A percentile compares a stretch with the other conserved stretches of the same genome.
Evolutionary conservation across 140 eudicot genomes (phyloP).

Genomic region (Ambrosia hybrid): DNA sequence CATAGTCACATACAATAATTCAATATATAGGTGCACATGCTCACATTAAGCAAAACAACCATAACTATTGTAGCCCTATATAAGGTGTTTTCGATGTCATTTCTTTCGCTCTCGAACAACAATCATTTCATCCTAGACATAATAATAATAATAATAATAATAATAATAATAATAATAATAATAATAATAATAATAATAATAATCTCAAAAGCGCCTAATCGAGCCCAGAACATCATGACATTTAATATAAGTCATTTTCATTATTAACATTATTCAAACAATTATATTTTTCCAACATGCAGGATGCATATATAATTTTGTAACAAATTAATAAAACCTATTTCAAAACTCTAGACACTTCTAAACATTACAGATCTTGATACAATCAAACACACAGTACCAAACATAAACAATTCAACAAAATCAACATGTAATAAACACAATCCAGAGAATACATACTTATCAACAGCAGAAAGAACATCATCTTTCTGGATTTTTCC

Average conservation of each 20-base stretch:
- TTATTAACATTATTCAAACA: not conserved
- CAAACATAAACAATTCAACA: not conserved
- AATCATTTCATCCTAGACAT: not conserved
- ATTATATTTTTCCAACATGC: not conserved
- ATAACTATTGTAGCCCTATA: not conserved
- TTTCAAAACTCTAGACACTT: not conserved
- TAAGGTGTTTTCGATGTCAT: not conserved
- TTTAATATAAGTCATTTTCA: not conserved
- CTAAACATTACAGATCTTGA: conserved; percentile 21
- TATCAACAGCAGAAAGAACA: conserved; percentile 72
- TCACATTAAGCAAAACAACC: conserved; percentile 10
- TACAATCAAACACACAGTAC: not conserved
- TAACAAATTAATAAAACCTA: conserved; percentile 2
- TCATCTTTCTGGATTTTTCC: conserved; percentile 68
- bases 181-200: not conserved
- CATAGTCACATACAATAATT: not conserved
- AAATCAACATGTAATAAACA: too few relatives aligned
- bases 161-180: not conserved
- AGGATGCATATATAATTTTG: conserved; percentile 12
- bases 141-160: not conserved
- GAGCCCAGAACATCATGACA: not conserved
- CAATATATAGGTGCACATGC: not conserved
- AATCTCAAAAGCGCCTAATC: not conserved
- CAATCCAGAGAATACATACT: conserved; percentile 26
- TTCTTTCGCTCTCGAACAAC: not conserved